Evolutionary conservation across 2,329 filamentous ascomycete species (phyloP).

Genomic region (Calonectria crousiana): DNA sequence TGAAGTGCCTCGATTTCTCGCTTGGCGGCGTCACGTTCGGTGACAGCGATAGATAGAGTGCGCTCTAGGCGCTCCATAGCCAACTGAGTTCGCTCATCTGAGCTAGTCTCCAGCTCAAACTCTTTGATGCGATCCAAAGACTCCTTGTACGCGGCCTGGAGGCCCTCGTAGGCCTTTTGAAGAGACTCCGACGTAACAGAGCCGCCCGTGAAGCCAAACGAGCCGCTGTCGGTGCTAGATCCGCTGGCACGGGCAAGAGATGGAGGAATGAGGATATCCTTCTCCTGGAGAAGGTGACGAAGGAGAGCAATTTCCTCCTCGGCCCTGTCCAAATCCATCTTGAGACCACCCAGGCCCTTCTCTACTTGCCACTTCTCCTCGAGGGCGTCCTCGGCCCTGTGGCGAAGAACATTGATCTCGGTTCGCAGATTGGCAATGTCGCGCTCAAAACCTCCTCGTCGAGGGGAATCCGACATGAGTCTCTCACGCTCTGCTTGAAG

Average conservation of each 20-base stretch:
- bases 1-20: conserved; percentile 73
- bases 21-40: conserved; percentile 78
- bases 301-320: conserved; percentile 93
- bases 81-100: conserved; percentile 70
- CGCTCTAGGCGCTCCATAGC: conserved; percentile 76
- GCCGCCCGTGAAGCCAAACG: conserved; percentile 45
- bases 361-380: conserved; percentile 98
- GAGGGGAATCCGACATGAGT: conserved; percentile 76
- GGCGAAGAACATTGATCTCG: conserved; percentile 86
- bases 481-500: conserved; percentile 84
- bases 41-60: conserved; percentile 76
- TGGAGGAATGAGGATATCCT: conserved; percentile 82
- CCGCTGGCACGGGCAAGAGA: conserved; percentile 62
- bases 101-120: conserved; percentile 65
- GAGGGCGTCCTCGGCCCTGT: conserved; percentile 90
- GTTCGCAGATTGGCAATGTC: conserved; percentile 84
- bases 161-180: conserved; percentile 78
- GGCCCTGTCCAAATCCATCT: conserved; percentile 96
- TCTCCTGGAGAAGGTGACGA: conserved; percentile 80
- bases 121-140: conserved; percentile 75
- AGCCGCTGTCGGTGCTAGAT: conserved; percentile 44
- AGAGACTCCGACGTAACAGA: conserved; percentile 78
- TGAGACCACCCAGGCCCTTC: conserved; percentile 86
- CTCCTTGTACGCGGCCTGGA: conserved; percentile 78
- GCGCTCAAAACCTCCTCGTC: conserved; percentile 83